These are phyloP conservation scores for Microcera coccophila DNA, from an alignment of 2,329 filamentous ascomycete genomes.

Conservation along the genomic window DNA sequence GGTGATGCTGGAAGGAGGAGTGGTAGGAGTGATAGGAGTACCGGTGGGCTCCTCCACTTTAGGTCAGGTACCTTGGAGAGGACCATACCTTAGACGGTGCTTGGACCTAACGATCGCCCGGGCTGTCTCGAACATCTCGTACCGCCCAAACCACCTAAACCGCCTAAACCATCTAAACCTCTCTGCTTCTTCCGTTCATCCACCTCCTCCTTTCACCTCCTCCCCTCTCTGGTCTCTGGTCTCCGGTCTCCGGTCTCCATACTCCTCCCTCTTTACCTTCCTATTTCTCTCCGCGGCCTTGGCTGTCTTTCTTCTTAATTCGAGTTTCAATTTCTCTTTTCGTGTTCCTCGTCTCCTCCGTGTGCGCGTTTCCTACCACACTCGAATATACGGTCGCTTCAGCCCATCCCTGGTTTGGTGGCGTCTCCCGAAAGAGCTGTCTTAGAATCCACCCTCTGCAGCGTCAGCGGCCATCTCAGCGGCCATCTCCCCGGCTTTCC, in stretches of 20 bases:
- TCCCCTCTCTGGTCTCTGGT: no score
- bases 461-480: neutral
- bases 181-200: conserved; percentile 12
- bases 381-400: neutral
- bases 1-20: no score
- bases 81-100: no score
- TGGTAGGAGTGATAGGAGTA: no score
- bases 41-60: no score
- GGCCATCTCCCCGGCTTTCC: neutral
- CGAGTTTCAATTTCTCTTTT: conserved; percentile 11
- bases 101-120: no score
- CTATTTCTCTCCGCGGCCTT: conserved; percentile 8
- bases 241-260: no score
- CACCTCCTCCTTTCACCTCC: conserved; percentile 10
- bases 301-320: conserved; percentile 11
- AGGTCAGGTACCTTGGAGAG: no score
- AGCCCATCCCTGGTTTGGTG: neutral
- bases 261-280: conserved; percentile 8
- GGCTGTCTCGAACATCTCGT: no score
- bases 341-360: conserved; percentile 2
- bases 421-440: neutral
- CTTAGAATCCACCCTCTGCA: conserved; percentile 1
- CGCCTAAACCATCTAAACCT: no score
- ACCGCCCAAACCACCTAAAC: no score
- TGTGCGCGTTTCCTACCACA: conserved; percentile 3